Evolutionary conservation across 192 early-diverging fungal genomes (phyloP).

Genomic region (Geranomyces michiganensis): DNA sequence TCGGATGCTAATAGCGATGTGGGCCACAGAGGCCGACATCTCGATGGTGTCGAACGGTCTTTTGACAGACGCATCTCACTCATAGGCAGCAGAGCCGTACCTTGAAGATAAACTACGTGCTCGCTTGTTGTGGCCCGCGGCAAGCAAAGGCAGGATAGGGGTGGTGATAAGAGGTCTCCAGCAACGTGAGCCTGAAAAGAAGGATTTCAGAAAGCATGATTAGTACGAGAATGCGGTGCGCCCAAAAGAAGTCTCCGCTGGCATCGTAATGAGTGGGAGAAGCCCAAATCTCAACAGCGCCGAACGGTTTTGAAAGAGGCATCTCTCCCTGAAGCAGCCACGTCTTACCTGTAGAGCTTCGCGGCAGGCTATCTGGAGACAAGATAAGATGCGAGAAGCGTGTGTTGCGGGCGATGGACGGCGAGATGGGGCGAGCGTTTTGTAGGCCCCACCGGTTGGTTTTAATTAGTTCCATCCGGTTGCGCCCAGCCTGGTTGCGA

Average conservation of each 20-base stretch:
- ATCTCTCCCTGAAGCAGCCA: neutral
- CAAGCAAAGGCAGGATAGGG: too few species aligned
- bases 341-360: slow-evolving; percentile 2
- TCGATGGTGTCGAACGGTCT: slow-evolving; percentile 5
- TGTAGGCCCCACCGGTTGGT: too few species aligned
- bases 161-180: too few species aligned
- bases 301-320: slow-evolving; percentile 6
- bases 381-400: too few species aligned
- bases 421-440: too few species aligned
- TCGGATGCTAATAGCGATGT: too few species aligned
- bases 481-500: too few species aligned
- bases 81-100: neutral
- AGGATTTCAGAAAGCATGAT: slow-evolving; percentile 6
- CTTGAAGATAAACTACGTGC: neutral
- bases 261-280: neutral
- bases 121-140: too few species aligned
- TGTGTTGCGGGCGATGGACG: too few species aligned
- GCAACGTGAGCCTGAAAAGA: slow-evolving; percentile 3
- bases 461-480: too few species aligned
- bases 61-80: slow-evolving; percentile 10
- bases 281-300: neutral
- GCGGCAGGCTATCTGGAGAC: too few species aligned
- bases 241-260: slow-evolving; percentile 1
- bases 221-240: slow-evolving; percentile 3
- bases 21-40: neutral